Conservation (phyloP, 169 alveolate species). For the Plasmodium malariae region DNA sequence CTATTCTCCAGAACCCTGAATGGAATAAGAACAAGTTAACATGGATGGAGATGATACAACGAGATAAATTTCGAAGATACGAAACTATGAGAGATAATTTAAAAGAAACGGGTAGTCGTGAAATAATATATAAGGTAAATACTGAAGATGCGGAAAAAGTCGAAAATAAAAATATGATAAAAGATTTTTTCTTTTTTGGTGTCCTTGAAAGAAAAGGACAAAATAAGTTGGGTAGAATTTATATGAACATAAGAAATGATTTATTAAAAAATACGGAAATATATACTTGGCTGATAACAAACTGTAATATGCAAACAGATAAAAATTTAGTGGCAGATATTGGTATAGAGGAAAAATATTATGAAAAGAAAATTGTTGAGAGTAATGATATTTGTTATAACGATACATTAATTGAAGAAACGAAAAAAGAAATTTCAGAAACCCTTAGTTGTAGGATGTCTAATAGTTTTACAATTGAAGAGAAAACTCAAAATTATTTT, state of each 20-base stretch:
- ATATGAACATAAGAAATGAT: conserved; percentile 80
- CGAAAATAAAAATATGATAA: conserved; percentile 74
- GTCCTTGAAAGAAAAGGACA: conserved; percentile 80
- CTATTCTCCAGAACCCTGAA: conserved; percentile 76
- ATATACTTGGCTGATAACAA: conserved; percentile 58
- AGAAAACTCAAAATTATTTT: conserved; percentile 43
- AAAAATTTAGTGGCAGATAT: conserved; percentile 49
- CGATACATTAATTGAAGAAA: conserved; percentile 15
- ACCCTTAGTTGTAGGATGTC: neutral
- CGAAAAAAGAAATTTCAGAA: conserved; percentile 12
- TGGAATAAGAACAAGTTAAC: conserved; percentile 74
- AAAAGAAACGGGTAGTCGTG: conserved; percentile 74
- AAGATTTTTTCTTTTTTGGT: conserved; percentile 79
- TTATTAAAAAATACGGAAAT: conserved; percentile 58
- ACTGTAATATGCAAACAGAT: conserved; percentile 75
- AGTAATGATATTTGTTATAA: neutral
- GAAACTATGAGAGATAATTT: conserved; percentile 70
- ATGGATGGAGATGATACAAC: conserved; percentile 80
- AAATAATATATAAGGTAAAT: conserved; percentile 56
- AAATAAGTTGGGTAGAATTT: conserved; percentile 81
- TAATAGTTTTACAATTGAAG: conserved; percentile 2
- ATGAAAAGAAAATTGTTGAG: conserved; percentile 21
- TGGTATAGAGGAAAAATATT: conserved; percentile 50
- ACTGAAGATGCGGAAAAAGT: conserved; percentile 66
- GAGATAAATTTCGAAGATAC: conserved; percentile 81